phyloP scores from a whole-genome alignment of 345 rosid genomes.

The Jatropha curcas region DNA sequence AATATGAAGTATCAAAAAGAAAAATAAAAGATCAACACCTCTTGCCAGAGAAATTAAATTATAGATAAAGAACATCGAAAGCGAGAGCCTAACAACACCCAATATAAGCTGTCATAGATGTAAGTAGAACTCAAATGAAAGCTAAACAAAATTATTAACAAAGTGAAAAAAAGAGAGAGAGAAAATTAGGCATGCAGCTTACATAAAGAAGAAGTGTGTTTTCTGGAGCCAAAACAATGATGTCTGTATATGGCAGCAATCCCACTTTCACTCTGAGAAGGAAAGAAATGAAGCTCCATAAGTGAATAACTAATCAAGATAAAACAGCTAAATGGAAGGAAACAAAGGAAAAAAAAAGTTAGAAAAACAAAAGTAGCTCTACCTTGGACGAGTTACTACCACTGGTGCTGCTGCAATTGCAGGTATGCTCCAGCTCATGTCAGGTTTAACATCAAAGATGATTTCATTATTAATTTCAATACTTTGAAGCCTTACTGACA shows the following conservation, averaged over 20 bases:
- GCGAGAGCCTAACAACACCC: not conserved
- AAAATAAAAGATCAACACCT: not conserved
- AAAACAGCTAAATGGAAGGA: not conserved
- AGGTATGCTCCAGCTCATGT: conserved; percentile 86
- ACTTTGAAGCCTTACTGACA: conserved; percentile 79
- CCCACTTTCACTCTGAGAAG: conserved; percentile 66
- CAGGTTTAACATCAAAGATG: conserved; percentile 73
- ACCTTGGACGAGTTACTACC: conserved; percentile 81
- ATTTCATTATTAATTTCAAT: conserved; percentile 75
- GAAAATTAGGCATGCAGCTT: conserved; percentile 34
- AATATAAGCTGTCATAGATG: not conserved
- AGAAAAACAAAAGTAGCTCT: conserved; percentile 21
- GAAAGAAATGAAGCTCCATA: conserved; percentile 8
- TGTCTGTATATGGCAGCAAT: conserved; percentile 61
- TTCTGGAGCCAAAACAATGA: conserved; percentile 81
- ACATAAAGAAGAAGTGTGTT: conserved; percentile 78
- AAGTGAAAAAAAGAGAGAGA: not conserved
- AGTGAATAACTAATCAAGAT: conserved; percentile 2
- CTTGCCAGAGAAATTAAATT: not conserved
- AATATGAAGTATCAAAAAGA: not conserved
- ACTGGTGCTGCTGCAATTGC: conserved; percentile 91
- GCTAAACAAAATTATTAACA: not conserved
- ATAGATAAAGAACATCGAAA: not conserved
- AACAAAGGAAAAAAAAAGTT: conserved; percentile 4
- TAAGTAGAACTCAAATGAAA: conserved; percentile 1